Base-by-base conservation (phyloP, 2,329 filamentous ascomycete genomes). In the Phialophora verrucosa region DNA sequence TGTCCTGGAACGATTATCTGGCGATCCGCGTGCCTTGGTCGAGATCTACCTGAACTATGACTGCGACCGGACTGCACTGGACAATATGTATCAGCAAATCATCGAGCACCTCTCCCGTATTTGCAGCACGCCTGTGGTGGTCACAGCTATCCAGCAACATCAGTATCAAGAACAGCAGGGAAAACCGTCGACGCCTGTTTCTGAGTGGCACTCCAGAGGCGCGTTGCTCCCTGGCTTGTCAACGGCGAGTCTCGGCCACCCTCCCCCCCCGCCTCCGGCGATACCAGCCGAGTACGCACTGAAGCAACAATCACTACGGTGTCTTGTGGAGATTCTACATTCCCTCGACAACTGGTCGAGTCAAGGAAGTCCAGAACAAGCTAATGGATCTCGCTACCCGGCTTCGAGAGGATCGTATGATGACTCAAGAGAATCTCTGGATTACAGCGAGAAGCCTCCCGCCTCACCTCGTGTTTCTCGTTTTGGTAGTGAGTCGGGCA, bases 21-120 rank as follows among this genome's bases (percentile, higher is more conserved):
- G 87, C 17, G 95, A 99, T 76, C 92, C 94, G 1, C 87, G 92
- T 71, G 93, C 92, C 0, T 78, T 99, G 57, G 95, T 99, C 17
- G 95, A 99, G 78, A 90, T 93, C 14, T 99, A 99, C 78, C 86
- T 99, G 69, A 99, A 99, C 78, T 99, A 99, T 75, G 95, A 99
- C 77, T 99, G 95, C 79, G 96, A 98, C 75, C 87, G 94, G 67
- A 93, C 92, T 49, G 88, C 88, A 10, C 87, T 98, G 66, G 94
- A 98, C 79, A 99, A 99, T 78, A 95, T 98, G 78, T 99, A 96
- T 77, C 95, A 99, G 78, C 83, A 86, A 23, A 89, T 98, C 62
- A 93, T 99, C 58, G 96, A 99, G 77, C 93, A 98, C 78, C 82
- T 99, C 20, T 95, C 94, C 35, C 90, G 90, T 73, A 91, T 97